Percentiles rank a stretch among this genome's conserved stretches.
These are phyloP conservation scores for Corchorus capsularis DNA, from an alignment of 345 rosid genomes.

Conservation along the genomic window DNA sequence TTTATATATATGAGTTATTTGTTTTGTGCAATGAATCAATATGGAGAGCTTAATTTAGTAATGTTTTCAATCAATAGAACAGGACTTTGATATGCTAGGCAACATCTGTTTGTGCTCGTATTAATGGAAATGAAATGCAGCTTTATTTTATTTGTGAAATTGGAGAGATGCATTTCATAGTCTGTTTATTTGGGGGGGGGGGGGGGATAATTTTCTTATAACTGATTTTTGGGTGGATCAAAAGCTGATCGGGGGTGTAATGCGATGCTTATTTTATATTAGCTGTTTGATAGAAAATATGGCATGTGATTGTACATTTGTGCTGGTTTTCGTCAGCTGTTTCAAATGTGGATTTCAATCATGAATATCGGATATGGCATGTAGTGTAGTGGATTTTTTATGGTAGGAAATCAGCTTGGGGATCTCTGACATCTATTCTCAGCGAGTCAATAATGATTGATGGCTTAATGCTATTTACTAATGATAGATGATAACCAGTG, in stretches of 20 bases:
- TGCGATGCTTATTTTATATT: neutral
- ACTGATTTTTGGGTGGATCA: neutral
- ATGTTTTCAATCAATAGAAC: neutral
- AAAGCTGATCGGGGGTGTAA: neutral
- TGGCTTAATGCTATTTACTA: neutral
- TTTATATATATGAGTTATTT: neutral
- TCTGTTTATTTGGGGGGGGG: no score
- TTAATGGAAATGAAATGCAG: neutral
- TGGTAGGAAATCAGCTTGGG: neutral
- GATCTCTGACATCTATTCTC: neutral
- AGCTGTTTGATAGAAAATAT: neutral
- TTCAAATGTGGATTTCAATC: conserved; percentile 9
- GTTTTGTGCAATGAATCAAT: neutral
- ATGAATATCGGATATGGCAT: neutral
- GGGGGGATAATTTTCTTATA: no score
- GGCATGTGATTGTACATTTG: neutral
- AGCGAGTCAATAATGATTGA: neutral
- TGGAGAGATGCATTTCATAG: neutral
- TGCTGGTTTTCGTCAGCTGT: neutral
- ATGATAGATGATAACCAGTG: neutral
- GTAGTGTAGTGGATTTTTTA: neutral
- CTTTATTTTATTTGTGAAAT: neutral
- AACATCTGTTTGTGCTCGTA: neutral
- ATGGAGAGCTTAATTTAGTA: neutral
- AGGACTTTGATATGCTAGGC: neutral